Evolutionary conservation across 805 yeast species (phyloP).

Genomic region (Jamesozyma spencerorum): DNA sequence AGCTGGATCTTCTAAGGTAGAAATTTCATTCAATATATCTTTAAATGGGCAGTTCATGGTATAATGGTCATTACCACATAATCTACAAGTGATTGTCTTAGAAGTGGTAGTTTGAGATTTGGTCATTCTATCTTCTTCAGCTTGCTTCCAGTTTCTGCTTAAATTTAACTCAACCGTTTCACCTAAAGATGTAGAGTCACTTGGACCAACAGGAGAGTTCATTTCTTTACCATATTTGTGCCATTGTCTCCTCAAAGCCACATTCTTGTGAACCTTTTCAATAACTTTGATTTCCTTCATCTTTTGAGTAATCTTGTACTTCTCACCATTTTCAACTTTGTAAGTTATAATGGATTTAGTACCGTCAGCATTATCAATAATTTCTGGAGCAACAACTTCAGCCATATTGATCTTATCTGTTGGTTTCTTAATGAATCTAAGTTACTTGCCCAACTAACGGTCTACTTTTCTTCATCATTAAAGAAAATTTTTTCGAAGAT

Average conservation of each 20-base stretch:
- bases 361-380: conserved; percentile 75
- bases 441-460: background rate
- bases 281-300: conserved; percentile 67
- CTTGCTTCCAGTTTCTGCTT: conserved; percentile 68
- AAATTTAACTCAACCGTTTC: conserved; percentile 72
- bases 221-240: conserved; percentile 76
- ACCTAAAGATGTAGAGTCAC: conserved; percentile 77
- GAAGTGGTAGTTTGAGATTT: conserved; percentile 37
- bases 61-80: conserved; percentile 90
- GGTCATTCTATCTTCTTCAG: conserved; percentile 57
- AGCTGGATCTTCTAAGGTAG: conserved; percentile 33
- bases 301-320: conserved; percentile 78
- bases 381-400: conserved; percentile 63
- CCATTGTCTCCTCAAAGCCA: conserved; percentile 88
- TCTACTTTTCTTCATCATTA: background rate
- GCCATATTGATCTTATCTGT: conserved; percentile 31
- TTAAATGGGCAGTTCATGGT: conserved; percentile 93
- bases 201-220: conserved; percentile 73
- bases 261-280: conserved; percentile 73
- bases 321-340: conserved; percentile 70
- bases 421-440: background rate
- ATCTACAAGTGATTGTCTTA: conserved; percentile 62
- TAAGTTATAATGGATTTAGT: conserved; percentile 79
- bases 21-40: conserved; percentile 59
- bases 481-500: too few species aligned